Percentiles rank a stretch among this genome's conserved stretches.
Conservation (phyloP, 495 filamentous ascomycete species). For the Penicillium coprophilum region DNA sequence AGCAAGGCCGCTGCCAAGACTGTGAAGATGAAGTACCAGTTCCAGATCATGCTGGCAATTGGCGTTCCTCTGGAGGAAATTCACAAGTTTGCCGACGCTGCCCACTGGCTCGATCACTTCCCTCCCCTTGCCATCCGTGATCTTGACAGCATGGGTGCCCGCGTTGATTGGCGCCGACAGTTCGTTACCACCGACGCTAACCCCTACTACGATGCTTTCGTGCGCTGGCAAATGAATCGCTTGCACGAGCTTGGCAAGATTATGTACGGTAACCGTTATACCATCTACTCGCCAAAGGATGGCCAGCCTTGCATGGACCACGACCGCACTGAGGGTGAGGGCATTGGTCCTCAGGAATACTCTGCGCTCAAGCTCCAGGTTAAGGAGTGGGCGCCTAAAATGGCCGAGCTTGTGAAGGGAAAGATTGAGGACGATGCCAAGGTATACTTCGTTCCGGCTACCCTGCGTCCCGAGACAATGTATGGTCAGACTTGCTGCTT, state of each 20-base stretch:
- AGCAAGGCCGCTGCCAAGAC: constrained; percentile 90
- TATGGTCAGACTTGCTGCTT: constrained; percentile 97
- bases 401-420: constrained; percentile 64
- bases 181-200: constrained; percentile 97
- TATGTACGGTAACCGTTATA: constrained; percentile 90
- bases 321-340: constrained; percentile 89
- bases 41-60: constrained; percentile 84
- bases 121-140: constrained; percentile 79
- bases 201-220: constrained; percentile 94
- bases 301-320: constrained; percentile 98
- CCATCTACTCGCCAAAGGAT: constrained; percentile 94
- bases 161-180: constrained; percentile 88
- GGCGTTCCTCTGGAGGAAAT: constrained; percentile 85
- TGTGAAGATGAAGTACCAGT: constrained; percentile 86
- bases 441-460: constrained; percentile 88
- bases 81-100: constrained; percentile 83
- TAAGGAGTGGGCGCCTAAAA: constrained; percentile 77
- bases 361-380: constrained; percentile 87
- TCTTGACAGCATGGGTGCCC: constrained; percentile 76
- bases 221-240: constrained; percentile 96
- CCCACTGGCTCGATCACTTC: constrained; percentile 86
- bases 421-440: constrained; percentile 80
- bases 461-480: constrained; percentile 95
- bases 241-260: constrained; percentile 89
- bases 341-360: constrained; percentile 87